Conservation (phyloP, 345 rosid species). For the Hibiscus syriacus region DNA sequence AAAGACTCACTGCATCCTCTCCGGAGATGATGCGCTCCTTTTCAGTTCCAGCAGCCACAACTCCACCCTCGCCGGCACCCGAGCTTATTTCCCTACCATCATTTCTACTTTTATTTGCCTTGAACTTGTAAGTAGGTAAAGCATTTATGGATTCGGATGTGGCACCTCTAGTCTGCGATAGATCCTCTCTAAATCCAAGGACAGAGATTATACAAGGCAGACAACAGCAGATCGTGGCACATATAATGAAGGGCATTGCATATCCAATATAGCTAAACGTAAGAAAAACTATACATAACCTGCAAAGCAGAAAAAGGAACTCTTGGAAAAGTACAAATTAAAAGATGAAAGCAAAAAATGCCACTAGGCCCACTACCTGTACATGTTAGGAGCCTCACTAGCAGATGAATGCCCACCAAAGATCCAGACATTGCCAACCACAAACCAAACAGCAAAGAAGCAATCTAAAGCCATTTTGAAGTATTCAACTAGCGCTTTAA, state of each 20-base stretch:
- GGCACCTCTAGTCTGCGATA: slow-evolving; percentile 83
- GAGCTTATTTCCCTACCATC: slow-evolving; percentile 41
- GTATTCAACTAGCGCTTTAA: slow-evolving; percentile 79
- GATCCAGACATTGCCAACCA: slow-evolving; percentile 97
- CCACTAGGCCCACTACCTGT: slow-evolving; percentile 42
- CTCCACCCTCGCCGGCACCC: slow-evolving; percentile 61
- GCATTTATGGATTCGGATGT: slow-evolving; percentile 81
- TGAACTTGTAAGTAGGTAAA: slow-evolving; percentile 88
- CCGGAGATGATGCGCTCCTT: slow-evolving; percentile 75
- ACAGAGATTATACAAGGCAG: slow-evolving; percentile 87
- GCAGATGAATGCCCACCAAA: slow-evolving; percentile 94
- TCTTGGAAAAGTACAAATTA: not conserved
- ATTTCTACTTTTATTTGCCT: slow-evolving; percentile 55
- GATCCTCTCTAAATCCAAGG: slow-evolving; percentile 83
- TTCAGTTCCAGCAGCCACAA: slow-evolving; percentile 88
- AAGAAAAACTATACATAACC: too few relatives aligned
- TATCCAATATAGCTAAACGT: slow-evolving; percentile 10
- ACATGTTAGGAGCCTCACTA: slow-evolving; percentile 85
- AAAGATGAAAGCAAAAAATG: not conserved
- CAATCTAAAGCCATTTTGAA: slow-evolving; percentile 97
- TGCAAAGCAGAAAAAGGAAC: slow-evolving; percentile 7
- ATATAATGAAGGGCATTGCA: slow-evolving; percentile 10
- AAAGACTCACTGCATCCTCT: slow-evolving; percentile 84
- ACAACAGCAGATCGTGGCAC: slow-evolving; percentile 65
- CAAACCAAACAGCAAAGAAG: slow-evolving; percentile 98